phyloP scores from a whole-genome alignment of 169 alveolate genomes.

The Blepharisma undulans region DNA sequence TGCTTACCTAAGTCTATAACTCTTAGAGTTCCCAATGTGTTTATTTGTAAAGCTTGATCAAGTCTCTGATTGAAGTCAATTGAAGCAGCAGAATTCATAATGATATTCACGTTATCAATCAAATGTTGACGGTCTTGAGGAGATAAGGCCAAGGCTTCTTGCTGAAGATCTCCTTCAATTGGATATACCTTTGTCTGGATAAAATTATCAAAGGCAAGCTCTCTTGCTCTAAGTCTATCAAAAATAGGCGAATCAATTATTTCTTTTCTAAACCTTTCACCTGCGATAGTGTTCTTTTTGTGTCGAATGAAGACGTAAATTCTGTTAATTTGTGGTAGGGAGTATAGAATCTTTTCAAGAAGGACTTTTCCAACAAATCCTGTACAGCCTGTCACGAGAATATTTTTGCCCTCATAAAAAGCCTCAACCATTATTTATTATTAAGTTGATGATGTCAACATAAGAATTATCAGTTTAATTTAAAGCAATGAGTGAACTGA shows the following conservation, averaged over 20 bases:
- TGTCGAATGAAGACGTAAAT: conserved; percentile 65
- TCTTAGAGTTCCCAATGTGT: conserved; percentile 67
- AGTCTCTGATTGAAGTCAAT: conserved; percentile 73
- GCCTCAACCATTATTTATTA: conserved; percentile 25
- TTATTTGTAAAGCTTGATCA: conserved; percentile 68
- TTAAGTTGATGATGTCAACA: not conserved
- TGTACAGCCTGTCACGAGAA: conserved; percentile 76
- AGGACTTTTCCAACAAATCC: conserved; percentile 82
- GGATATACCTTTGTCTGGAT: conserved; percentile 56
- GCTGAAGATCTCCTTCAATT: conserved; percentile 51
- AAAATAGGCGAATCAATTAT: conserved; percentile 55
- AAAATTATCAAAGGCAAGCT: conserved; percentile 49
- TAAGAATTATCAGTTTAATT: not conserved
- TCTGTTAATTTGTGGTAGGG: conserved; percentile 57
- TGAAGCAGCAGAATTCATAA: conserved; percentile 82
- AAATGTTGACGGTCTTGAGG: conserved; percentile 40
- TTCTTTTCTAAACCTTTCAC: conserved; percentile 68
- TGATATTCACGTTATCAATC: conserved; percentile 54
- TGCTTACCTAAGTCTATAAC: conserved; percentile 62
- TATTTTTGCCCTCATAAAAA: conserved; percentile 61
- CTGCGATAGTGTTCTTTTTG: conserved; percentile 54
- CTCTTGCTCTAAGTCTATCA: conserved; percentile 53
- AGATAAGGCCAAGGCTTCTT: conserved; percentile 50
- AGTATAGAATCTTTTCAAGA: conserved; percentile 70
- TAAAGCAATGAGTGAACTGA: not conserved